Conservation (phyloP, 2,329 filamentous ascomycete species). For the Fusarium kyushuense region DNA sequence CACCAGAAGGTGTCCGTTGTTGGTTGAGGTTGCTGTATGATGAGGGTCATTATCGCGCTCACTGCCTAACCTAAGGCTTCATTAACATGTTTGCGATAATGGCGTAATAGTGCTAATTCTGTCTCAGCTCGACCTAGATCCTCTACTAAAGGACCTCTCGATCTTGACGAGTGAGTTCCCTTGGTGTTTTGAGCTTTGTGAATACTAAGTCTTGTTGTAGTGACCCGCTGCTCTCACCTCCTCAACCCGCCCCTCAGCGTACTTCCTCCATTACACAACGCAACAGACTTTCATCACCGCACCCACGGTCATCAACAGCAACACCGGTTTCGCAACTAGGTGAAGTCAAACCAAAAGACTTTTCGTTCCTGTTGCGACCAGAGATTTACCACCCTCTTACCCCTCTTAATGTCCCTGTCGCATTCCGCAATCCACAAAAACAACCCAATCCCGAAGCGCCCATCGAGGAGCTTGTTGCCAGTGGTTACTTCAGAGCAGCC, state of each 20-base stretch:
- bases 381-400: slow-evolving; percentile 87
- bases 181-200: not conserved
- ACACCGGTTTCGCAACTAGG: slow-evolving; percentile 50
- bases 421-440: slow-evolving; percentile 77
- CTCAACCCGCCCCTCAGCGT: slow-evolving; percentile 46
- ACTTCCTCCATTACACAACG: slow-evolving; percentile 26
- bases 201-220: slow-evolving; percentile 20
- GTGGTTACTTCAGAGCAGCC: slow-evolving; percentile 83
- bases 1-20: not conserved
- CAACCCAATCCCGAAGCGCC: slow-evolving; percentile 73
- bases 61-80: not conserved
- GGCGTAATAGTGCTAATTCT: slow-evolving; percentile 34
- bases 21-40: slow-evolving; percentile 3
- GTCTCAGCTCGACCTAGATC: slow-evolving; percentile 70
- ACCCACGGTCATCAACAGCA: slow-evolving; percentile 41
- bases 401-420: slow-evolving; percentile 66
- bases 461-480: slow-evolving; percentile 74
- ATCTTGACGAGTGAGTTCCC: slow-evolving; percentile 75
- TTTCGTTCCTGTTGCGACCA: slow-evolving; percentile 82
- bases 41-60: not conserved
- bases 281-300: slow-evolving; percentile 45
- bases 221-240: slow-evolving; percentile 49
- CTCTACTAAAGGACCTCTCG: slow-evolving; percentile 82
- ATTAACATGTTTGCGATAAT: not conserved
- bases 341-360: slow-evolving; percentile 68